Conservation (phyloP, 2,329 filamentous ascomycete species). For the Curvularia eragrostidis region DNA sequence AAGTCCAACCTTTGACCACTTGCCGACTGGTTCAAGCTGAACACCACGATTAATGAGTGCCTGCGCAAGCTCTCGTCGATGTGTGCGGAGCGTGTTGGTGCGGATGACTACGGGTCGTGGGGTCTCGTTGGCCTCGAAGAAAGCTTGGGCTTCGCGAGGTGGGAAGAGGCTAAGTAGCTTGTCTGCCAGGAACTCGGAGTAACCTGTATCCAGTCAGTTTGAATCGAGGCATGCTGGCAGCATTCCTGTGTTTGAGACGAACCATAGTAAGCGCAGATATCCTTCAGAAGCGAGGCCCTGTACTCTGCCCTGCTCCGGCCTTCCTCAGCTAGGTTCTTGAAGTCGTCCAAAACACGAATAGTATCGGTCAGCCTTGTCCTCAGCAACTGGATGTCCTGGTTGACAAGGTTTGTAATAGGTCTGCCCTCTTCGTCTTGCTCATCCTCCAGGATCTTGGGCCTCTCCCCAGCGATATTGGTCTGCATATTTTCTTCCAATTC, state of each 20-base stretch:
- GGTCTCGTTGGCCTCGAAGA: slow-evolving; percentile 98
- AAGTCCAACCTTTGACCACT: slow-evolving; percentile 97
- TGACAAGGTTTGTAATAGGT: slow-evolving; percentile 67
- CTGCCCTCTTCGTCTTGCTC: slow-evolving; percentile 66
- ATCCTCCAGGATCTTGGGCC: slow-evolving; percentile 69
- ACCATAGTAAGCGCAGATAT: slow-evolving; percentile 93
- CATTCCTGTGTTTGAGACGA: not conserved
- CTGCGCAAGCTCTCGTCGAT: slow-evolving; percentile 82
- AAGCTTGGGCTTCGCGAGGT: slow-evolving; percentile 91
- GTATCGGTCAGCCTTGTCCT: slow-evolving; percentile 91
- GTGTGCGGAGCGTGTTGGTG: slow-evolving; percentile 89
- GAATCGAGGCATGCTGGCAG: not conserved
- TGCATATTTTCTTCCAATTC: slow-evolving; percentile 89
- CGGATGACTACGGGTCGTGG: slow-evolving; percentile 92
- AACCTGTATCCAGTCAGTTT: slow-evolving; percentile 55
- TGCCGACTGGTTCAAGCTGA: slow-evolving; percentile 93
- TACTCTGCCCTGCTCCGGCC: slow-evolving; percentile 88
- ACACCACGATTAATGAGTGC: slow-evolving; percentile 95
- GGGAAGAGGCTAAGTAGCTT: slow-evolving; percentile 94
- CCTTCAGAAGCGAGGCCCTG: slow-evolving; percentile 81
- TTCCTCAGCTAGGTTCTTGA: slow-evolving; percentile 79
- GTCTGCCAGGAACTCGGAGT: slow-evolving; percentile 91
- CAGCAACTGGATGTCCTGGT: slow-evolving; percentile 85
- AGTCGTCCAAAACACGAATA: slow-evolving; percentile 88
- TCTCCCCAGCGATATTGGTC: slow-evolving; percentile 82